Percentiles rank a stretch among this genome's conserved stretches.
Evolutionary conservation across 1,284 basidiomycete species (phyloP).

Genomic region (Trametes versicolor): DNA sequence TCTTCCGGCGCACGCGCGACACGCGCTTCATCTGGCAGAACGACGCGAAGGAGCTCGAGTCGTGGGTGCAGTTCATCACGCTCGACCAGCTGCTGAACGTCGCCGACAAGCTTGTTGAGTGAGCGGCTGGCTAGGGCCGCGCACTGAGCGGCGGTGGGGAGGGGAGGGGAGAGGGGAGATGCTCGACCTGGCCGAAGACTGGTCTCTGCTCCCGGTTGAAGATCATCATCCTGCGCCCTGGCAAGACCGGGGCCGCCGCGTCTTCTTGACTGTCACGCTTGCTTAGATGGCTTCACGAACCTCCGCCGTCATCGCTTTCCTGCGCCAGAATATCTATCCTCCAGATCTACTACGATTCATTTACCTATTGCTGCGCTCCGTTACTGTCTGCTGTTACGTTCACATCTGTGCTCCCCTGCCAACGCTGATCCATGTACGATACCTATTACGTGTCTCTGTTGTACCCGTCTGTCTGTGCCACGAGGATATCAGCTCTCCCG

Average conservation of each 20-base stretch:
- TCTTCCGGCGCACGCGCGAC: constrained; percentile 72
- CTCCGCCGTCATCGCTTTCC: background rate
- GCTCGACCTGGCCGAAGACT: background rate
- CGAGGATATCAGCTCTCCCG: constrained; percentile 20
- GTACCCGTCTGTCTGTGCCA: constrained; percentile 16
- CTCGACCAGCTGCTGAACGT: constrained; percentile 83
- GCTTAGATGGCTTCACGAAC: constrained; percentile 6
- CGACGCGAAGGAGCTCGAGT: constrained; percentile 68
- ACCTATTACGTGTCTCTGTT: constrained; percentile 20
- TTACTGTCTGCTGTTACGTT: background rate
- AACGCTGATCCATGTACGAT: constrained; percentile 19
- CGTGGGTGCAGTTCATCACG: constrained; percentile 84
- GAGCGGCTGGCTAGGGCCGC: constrained; percentile 16
- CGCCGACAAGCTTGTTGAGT: constrained; percentile 75
- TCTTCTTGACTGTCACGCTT: constrained; percentile 4
- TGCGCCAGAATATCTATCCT: constrained; percentile 5
- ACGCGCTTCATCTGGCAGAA: constrained; percentile 78
- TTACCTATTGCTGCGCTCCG: background rate
- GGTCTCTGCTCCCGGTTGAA: constrained; percentile 2
- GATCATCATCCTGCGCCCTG: background rate
- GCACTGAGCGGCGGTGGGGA: background rate
- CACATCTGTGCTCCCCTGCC: constrained; percentile 3
- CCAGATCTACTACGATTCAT: background rate
- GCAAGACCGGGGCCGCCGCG: background rate
- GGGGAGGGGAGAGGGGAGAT: background rate